Evolutionary conservation across 1,139 yeast genomes (phyloP), one percentile per base, ranked within the genome.

Genomic region (Kurtzmaniella natalensis): DNA sequence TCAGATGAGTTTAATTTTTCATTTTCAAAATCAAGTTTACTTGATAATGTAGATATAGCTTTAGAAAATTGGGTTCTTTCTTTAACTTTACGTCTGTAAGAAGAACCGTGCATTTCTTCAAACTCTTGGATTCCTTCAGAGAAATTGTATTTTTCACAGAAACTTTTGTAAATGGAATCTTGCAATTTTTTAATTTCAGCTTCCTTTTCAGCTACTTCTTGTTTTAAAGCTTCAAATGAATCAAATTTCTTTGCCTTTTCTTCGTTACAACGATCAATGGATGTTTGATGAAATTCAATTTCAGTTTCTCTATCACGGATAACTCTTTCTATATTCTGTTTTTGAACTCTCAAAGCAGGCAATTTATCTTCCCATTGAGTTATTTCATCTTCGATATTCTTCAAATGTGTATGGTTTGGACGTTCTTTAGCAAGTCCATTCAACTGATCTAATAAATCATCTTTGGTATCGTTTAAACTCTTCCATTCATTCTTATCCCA

Each of bases 401-500:
- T 81, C 31, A 83, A 80, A 30, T 66, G 70, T 30, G 77, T 53
- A 16, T 78, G 81, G 39, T 72, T 76, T 2, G 81, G 78, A 41
- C 69, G 71, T 8, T 60, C 55, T 4, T 64, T 59, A 21, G 69
- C 69, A 6, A 83, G 50, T 25, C 70, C 72, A 16, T 71, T 64
- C 27, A 87, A 57, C 40, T 80, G 70, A n/a, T 55, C 50, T 13
- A 71, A 53, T 21, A 86, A 57, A 13, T 77, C 78, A 30, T 83
- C 92, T 46, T 84, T 85, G 36, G 72, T 50, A 25, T 69, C 70
- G 36, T 64, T 70, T 43, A 88, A 64, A 19, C 70, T 64, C 35
- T 74, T 74, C 47, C 78, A 75, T 45, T 83, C 88, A 35, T 75
- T 72, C 48, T 82, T 86, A 50, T 81, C 88, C 95, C 95, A 87